Evolutionary conservation across 805 yeast species (phyloP), one percentile per base, ranked within the genome.

Genomic region (Jamesozyma spencerorum): DNA sequence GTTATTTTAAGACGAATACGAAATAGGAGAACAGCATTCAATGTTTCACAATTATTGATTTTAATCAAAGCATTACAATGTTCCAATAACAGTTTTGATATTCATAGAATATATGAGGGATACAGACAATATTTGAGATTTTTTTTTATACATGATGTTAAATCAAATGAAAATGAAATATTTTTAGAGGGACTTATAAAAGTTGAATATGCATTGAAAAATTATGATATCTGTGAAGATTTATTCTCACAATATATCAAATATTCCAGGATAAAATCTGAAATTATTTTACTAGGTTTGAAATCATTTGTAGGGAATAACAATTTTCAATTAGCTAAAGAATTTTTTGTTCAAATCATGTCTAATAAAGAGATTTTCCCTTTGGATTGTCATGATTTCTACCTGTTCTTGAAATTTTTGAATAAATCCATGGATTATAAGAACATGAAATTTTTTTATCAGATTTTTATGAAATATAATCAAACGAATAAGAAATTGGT

Each of bases 291-390:
- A 19, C 34, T 58, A 8, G 63, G 63, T 1, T 44, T 60, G 18
- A 47, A 49, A 29, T 48, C 63, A 3, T 53, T 58, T 36, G 42
- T 57, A 12, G 48, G 47, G 37, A 54, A 50, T 39, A 50, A 50
- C 19, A 57, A 58, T 40, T 36, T 49, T 22, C 55, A 51, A 29
- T 38, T 58, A 18, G 60, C 60, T 14, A 56, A 53, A 38, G 62
- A 58, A 39, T 58, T 60, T 43, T 60, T 49, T 40, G 45, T 48
- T 1, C 60, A 60, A 31, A 47, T 54, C 6, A 37, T 58, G 36
- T 47, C 50, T 13, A 54, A 55, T 42, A 55, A 52, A 28, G 61
- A 58, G 22, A 53, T 53, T 0, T 60, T 58, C 32, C 57, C 56
- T 1, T 33, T 60, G 15, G 42, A 47, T 3, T 31, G 44, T 10